Evolutionary conservation across 2,329 filamentous ascomycete genomes (phyloP), one percentile per base, ranked within the genome.

Genomic region (Monilinia vaccinii-corymbosi): DNA sequence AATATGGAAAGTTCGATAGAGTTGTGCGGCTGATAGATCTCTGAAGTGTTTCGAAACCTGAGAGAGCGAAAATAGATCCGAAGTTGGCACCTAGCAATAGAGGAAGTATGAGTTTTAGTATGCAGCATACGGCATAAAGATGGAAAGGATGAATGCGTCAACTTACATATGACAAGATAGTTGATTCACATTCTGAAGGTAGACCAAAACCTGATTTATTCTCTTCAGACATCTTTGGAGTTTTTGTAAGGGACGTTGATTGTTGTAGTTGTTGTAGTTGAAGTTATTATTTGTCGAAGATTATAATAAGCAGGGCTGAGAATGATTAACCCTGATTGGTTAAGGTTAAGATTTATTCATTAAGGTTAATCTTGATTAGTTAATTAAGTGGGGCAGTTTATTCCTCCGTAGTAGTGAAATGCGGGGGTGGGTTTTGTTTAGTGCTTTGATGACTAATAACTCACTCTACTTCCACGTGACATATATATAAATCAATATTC

Each of bases 1-100:
- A 63, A 85, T 83, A 67, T 79, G 75, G 68, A 86, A 82, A 60
- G 75, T 79, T 62, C 81, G 80, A 69, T 86, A 87, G 18, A 87
- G 73, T 62, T 81, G 75, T 45, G 79, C 73, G 49, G 83, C 79
- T 50, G 82, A 82, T 32, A 86, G 74, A 42, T 82, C 77, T 64
- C 79, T 79, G 66, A 85, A 83, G 60, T 79, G 77, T 61, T 73
- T 79, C 48, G 79, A 85, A 61, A 84, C 82, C 38, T 84, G 77
- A 16, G 81, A 78, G 55, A 86, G 75, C 62, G 77, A 80, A 60
- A 85, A 79, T 55, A 83, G 76, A 61, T 84, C 81, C 64, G 70
- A 69, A 62, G 78, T 75, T 18, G 75, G 74, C 68, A 79, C 81
- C 81, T 84, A 52, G 40, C n/a, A 60, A 47, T 48, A 56, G 46